phyloP scores from a whole-genome alignment of 2,329 filamentous ascomycete genomes.

The Nannizzia gypsea region DNA sequence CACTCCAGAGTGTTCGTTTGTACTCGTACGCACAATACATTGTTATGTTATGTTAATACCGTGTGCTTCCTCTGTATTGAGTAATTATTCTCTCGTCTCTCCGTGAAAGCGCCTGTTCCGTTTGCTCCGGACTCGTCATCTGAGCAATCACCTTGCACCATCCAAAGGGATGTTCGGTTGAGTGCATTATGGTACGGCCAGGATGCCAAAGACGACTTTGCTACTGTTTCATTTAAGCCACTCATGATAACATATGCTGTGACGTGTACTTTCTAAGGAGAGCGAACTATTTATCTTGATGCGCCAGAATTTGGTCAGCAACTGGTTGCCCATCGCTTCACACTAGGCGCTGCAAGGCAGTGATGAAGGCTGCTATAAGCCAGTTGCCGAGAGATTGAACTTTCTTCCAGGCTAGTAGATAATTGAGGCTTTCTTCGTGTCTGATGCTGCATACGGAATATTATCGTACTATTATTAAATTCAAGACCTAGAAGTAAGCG shows the following conservation, averaged over 20 bases:
- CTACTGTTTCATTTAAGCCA: neutral
- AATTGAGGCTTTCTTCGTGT: neutral
- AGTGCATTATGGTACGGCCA: neutral
- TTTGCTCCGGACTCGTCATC: neutral
- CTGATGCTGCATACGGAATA: too few relatives aligned
- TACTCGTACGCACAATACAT: neutral
- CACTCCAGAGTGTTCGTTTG: too few relatives aligned
- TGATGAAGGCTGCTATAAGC: neutral
- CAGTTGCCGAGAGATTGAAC: neutral
- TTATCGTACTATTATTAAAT: too few relatives aligned
- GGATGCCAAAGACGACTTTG: neutral
- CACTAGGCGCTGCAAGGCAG: neutral
- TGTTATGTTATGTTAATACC: neutral
- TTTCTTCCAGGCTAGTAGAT: neutral
- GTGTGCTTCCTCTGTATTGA: neutral
- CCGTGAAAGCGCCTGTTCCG: too few relatives aligned
- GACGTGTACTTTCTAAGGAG: neutral
- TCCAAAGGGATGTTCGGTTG: neutral
- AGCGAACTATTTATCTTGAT: neutral
- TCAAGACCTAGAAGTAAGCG: neutral
- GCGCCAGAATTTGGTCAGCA: neutral
- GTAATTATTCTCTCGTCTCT: too few relatives aligned
- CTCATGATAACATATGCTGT: neutral
- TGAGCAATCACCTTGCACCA: neutral
- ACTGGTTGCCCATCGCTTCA: neutral